Percentiles rank a stretch among this genome's conserved stretches.
These are phyloP conservation scores for Urochloa ruziziensis DNA, from an alignment of 176 grass and related monocot species.

Conservation along the genomic window DNA sequence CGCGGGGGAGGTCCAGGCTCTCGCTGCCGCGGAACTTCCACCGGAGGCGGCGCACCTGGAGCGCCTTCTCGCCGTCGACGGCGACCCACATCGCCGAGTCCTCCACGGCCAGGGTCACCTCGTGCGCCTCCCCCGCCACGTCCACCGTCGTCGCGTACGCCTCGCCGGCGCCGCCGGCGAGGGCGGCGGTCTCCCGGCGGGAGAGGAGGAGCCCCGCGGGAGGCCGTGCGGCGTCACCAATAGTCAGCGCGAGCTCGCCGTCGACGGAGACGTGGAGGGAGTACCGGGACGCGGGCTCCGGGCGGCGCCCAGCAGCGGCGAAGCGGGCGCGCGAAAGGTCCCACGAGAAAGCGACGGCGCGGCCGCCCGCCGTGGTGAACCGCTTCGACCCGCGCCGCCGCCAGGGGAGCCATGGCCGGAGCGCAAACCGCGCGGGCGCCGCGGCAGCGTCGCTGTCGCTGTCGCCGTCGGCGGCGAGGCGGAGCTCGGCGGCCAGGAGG, in stretches of 20 bases:
- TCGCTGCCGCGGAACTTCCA: conserved; percentile 82
- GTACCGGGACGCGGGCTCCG: conserved; percentile 53
- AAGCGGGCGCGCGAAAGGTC: conserved; percentile 55
- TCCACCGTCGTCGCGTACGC: conserved; percentile 48
- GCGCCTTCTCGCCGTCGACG: conserved; percentile 49
- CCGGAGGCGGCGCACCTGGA: conserved; percentile 58
- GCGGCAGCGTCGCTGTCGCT: neutral
- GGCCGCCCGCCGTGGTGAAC: conserved; percentile 1
- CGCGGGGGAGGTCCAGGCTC: conserved; percentile 33
- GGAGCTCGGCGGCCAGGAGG: conserved; percentile 36
- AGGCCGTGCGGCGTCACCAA: conserved; percentile 35
- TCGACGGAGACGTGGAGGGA: conserved; percentile 44
- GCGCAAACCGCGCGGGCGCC: conserved; percentile 21
- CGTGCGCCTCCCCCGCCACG: conserved; percentile 42
- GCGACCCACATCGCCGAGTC: conserved; percentile 50
- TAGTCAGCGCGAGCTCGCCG: conserved; percentile 56
- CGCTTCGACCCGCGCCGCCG: conserved; percentile 34
- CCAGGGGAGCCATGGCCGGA: conserved; percentile 51
- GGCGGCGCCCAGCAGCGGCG: conserved; percentile 4
- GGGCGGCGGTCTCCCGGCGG: conserved; percentile 42
- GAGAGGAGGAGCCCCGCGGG: conserved; percentile 31
- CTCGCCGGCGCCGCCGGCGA: neutral
- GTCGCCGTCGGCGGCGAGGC: neutral
- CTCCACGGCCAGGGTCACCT: conserved; percentile 49
- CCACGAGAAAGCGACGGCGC: conserved; percentile 51